Percentiles rank a stretch among this genome's conserved stretches.
These are phyloP conservation scores for Daldinia loculata DNA, from an alignment of 495 filamentous ascomycete species.

Conservation along the genomic window DNA sequence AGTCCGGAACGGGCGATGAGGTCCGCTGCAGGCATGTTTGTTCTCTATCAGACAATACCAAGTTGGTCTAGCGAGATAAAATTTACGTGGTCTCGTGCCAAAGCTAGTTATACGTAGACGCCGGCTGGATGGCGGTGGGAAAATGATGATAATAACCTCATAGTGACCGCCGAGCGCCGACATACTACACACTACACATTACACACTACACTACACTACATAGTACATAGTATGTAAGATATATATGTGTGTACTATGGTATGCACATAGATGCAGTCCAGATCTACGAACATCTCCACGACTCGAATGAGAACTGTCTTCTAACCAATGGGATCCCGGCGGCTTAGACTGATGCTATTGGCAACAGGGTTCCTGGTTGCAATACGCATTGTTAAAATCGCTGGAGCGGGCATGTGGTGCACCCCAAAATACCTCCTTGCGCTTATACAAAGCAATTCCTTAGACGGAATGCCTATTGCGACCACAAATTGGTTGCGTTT, in stretches of 20 bases:
- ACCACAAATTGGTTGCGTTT: constrained; percentile 40
- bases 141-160: constrained; percentile 21
- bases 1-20: constrained; percentile 31
- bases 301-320: constrained; percentile 3
- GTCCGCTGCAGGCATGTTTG: constrained; percentile 21
- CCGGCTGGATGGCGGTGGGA: constrained; percentile 16
- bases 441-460: constrained; percentile 22
- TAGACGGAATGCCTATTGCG: constrained; percentile 26
- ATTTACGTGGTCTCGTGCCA: constrained; percentile 29
- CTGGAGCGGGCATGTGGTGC: constrained; percentile 28
- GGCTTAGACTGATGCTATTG: constrained; percentile 27
- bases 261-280: constrained; percentile 9
- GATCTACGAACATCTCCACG: constrained; percentile 17
- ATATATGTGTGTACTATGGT: neutral
- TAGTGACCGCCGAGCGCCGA: constrained; percentile 34
- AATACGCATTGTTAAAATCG: constrained; percentile 31
- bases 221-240: constrained; percentile 1
- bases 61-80: constrained; percentile 16
- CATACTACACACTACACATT: constrained; percentile 13
- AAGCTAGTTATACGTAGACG: constrained; percentile 4
- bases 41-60: neutral
- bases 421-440: constrained; percentile 38
- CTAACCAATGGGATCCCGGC: constrained; percentile 35
- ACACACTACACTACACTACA: constrained; percentile 7
- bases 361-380: constrained; percentile 30